Base-by-base conservation (phyloP, 805 yeast species). In the Saturnispora quitensis region DNA sequence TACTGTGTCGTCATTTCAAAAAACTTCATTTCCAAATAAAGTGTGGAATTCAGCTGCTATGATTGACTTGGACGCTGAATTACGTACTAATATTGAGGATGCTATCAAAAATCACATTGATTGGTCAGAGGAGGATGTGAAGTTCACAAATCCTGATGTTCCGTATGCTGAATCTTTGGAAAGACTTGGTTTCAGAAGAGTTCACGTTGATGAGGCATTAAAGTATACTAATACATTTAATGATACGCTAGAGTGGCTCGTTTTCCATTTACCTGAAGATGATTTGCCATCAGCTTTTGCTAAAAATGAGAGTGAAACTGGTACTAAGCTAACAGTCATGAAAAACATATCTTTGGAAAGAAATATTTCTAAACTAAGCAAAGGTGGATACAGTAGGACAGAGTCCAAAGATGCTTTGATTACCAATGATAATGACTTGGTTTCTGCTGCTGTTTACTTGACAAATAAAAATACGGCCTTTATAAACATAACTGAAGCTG, bases 261-360 rank as follows among this genome's bases (percentile, higher is more conserved):
- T 91, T 10, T 82, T 90, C 57, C 93, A 91, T 61, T 78, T 91
- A 3, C 98, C 98, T 0, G 97, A 93, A 56, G 98, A 90, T 62
- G 99, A 91, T 60, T 70, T 91, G 33, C 99, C 99, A 0, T 58
- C 68, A 0, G 70, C 73, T 45, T 86, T 86, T 60, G 73, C 75
- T 17, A 80, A 82, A 54, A 68, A 78, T 40, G 73, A 75, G 22
- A 74, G 74, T 44, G 89, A 82, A 58, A 71, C 84, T 0, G 77
- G 76, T 46, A 75, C 81, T 24, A 73, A 76, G 50, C 71, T 85
- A 42, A 85, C 77, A 54, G 68, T 75, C 34, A 69, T 83, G 4
- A 74, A 73, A 10, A 76, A 80, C 56, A 60, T 81, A 38, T 72
- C 75, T 50, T 61, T 65, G n/a, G 88, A 86, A 62, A 74, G 81